Base-by-base conservation (phyloP, 139 green algal genomes). In the Chlorella vulgaris region DNA sequence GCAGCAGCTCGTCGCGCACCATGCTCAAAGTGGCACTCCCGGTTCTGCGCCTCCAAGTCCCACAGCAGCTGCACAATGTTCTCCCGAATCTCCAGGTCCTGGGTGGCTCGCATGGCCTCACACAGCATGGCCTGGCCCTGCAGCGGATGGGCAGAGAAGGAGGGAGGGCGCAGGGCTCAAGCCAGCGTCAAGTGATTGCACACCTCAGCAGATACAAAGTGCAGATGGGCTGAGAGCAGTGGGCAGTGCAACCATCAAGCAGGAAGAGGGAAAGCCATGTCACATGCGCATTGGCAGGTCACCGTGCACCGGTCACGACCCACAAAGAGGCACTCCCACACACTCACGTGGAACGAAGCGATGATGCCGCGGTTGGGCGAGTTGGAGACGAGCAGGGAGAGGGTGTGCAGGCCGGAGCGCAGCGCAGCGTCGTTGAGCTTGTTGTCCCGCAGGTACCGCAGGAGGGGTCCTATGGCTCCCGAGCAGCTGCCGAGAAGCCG, bases 401-500 rank as follows among this genome's bases (percentile, higher is more conserved):
- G 79, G 15, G 84, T 88, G 62, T 81, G 69, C 58, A 88, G 71
- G 39, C 73, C 73, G 36, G 84, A 35, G 21, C 51, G 71, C 69
- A 74, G 68, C 29, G 73, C 60, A 0, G 24, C 63, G 24, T 88
- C 71, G 76, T 88, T 50, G 51, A 65, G 61, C 61, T 74, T 78
- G 7, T 69, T 38, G 58, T 61, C 50, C 1, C 69, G 76, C 43
- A 88, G 51, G 62, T 84, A 68, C 5, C 36, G 58, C 47, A 89
- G 83, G 83, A 89, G 77, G 31, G 85, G 83, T 7, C 78, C 85
- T 60, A 89, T 89, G 28, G 85, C 79, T 8, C 84, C 84, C 31
- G 84, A 88, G 31, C 61, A 78, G 63, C 71, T 78, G 76, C 63
- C 31, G 28, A 31, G 24, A 22, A 58, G 53, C 7, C 7, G 29